Base-by-base conservation (phyloP, 2,329 filamentous ascomycete species). In the Diaporthe nobilis region DNA sequence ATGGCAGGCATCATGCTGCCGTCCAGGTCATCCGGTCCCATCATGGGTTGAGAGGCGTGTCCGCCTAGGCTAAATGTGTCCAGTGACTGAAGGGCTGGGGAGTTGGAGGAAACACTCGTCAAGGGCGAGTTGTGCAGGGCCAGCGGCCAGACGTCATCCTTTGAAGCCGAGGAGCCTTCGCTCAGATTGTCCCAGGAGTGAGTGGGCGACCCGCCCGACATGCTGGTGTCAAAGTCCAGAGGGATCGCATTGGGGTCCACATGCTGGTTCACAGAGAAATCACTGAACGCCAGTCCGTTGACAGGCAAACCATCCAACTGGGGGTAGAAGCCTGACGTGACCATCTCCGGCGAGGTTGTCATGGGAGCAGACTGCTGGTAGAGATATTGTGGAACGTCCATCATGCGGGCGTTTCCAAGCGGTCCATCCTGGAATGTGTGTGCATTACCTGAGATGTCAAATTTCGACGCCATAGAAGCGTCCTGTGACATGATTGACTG, bases 191-290 rank as follows among this genome's bases (percentile, higher is more conserved):
- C 87, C 84, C 88, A 90, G 15, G 88, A 87, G 74, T 87, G 85
- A 68, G 86, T 85, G 15, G 90, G 89, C 37, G 89, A 90, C 78
- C 86, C 85, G 77, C 86, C 87, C 67, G 85, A 81, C 75, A 90
- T 80, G 77, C 84, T 86, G 60, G 86, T 81, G 78, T 90, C 88
- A 82, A 88, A 88, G 79, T 88, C 88, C 80, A 90, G 82, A 78
- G 87, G 87, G 84, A 90, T 88, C 78, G 91, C 88, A 71, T 87
- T 81, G 73, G 90, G 90, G 80, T 90, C 87, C 81, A 91, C 88
- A 78, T 91, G 89, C 81, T 86, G 85, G 74, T 80, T 77, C 80
- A 90, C 83, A 70, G 85, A 83, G 74, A 88, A 78, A 77, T 88
- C 86, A 74, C 85, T 79, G 80, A 85, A 90, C 81, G 80, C 83